phyloP scores from a whole-genome alignment of 129 eudicot genomes.

The Arctium lappa region DNA sequence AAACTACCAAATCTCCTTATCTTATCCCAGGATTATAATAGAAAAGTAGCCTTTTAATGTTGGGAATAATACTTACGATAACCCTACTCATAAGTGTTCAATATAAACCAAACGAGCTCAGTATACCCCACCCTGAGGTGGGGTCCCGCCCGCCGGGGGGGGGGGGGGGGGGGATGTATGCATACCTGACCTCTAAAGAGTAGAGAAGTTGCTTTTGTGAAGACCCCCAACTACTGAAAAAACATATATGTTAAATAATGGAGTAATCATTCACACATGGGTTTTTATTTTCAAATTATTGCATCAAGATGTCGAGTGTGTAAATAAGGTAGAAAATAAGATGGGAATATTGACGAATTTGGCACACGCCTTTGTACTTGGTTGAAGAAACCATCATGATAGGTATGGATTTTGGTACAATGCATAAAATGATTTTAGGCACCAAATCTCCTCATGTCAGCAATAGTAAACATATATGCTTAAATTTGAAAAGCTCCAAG shows the following conservation, averaged over 20 bases:
- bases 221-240: too few relatives aligned
- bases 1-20: slow-evolving; percentile 2
- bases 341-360: slow-evolving; percentile 1
- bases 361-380: slow-evolving; percentile 16
- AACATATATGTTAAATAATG: not conserved
- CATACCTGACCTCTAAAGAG: too few relatives aligned
- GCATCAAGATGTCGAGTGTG: slow-evolving; percentile 6
- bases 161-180: too few relatives aligned
- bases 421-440: slow-evolving; percentile 18
- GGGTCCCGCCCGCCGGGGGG: too few relatives aligned
- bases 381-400: slow-evolving; percentile 27
- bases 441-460: slow-evolving; percentile 28
- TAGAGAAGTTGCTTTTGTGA: too few relatives aligned
- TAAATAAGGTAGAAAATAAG: not conserved
- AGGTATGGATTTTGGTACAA: slow-evolving; percentile 36
- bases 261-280: slow-evolving; percentile 4
- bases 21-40: not conserved
- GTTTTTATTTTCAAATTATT: not conserved
- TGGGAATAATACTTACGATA: too few relatives aligned
- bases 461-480: slow-evolving; percentile 3
- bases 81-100: too few relatives aligned
- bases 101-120: too few relatives aligned
- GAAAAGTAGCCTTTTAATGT: not conserved
- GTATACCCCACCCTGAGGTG: too few relatives aligned
- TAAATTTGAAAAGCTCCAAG: too few relatives aligned